A percentile compares a stretch with the other conserved stretches of the same genome.
These are phyloP conservation scores for Geranium brycei DNA, from an alignment of 345 rosid species.

Conservation along the genomic window DNA sequence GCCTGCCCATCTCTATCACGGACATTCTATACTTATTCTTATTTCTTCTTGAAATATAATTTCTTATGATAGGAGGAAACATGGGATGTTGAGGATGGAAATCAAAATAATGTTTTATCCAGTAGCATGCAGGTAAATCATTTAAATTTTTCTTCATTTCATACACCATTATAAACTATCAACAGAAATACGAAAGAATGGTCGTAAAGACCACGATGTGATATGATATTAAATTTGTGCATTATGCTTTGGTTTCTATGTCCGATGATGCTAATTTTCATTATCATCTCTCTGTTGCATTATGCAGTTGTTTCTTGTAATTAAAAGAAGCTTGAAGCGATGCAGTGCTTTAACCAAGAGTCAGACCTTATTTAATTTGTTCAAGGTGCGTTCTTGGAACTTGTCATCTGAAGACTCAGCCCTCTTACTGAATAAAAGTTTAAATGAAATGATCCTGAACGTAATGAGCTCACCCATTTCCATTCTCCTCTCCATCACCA, in stretches of 20 bases:
- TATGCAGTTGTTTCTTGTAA: slow-evolving; percentile 68
- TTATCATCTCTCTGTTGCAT: slow-evolving; percentile 2
- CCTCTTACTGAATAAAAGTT: no score
- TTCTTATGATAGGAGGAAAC: slow-evolving; percentile 64
- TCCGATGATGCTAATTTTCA: background rate
- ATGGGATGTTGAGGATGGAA: slow-evolving; percentile 95
- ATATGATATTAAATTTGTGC: no score
- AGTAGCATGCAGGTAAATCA: slow-evolving; percentile 81
- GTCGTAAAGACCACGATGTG: no score
- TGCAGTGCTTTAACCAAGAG: slow-evolving; percentile 80
- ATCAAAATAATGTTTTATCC: slow-evolving; percentile 80
- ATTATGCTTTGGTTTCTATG: no score
- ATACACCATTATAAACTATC: no score
- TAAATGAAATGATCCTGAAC: background rate
- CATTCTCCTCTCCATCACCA: slow-evolving; percentile 13
- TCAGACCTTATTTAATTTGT: slow-evolving; percentile 75
- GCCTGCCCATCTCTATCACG: slow-evolving; percentile 4
- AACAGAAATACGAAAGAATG: no score
- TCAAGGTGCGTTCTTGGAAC: slow-evolving; percentile 46
- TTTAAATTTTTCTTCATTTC: background rate
- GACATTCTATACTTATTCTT: slow-evolving; percentile 9
- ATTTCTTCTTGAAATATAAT: slow-evolving; percentile 9
- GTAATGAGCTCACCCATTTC: background rate
- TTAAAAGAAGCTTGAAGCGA: slow-evolving; percentile 95
- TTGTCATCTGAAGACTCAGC: background rate